Evolutionary conservation across 177 flowering plant genomes (phyloP).

Genomic region (Vitis hybrid): DNA sequence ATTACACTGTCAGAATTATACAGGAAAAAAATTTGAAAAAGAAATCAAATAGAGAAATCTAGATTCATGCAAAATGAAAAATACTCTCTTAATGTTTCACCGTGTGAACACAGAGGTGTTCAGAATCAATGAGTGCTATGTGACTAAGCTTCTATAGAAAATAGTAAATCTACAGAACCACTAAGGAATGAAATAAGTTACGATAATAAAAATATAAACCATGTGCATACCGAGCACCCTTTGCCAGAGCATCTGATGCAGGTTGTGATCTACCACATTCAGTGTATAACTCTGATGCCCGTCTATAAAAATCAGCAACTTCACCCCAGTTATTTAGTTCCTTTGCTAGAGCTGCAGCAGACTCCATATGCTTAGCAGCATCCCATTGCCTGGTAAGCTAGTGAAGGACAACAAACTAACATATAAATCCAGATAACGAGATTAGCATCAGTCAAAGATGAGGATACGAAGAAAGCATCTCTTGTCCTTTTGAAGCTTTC

Average conservation of each 20-base stretch:
- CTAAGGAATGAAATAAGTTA: not conserved
- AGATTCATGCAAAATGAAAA: no score
- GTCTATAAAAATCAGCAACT: constrained; percentile 79
- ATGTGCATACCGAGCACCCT: constrained; percentile 80
- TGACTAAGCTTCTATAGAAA: not conserved
- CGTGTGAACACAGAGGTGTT: not conserved
- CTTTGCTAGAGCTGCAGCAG: constrained; percentile 82
- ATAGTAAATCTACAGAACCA: not conserved
- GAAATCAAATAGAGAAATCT: no score
- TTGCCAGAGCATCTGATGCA: constrained; percentile 92
- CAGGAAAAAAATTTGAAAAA: not conserved
- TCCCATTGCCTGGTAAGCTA: constrained; percentile 80
- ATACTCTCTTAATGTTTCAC: not conserved
- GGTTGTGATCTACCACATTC: constrained; percentile 92
- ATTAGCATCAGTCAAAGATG: constrained; percentile 1
- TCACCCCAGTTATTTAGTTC: constrained; percentile 76
- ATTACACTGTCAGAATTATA: not conserved
- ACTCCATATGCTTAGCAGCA: constrained; percentile 98
- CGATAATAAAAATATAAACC: not conserved
- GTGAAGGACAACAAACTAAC: constrained; percentile 38
- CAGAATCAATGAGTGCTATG: not conserved
- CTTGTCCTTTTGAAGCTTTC: constrained; percentile 94
- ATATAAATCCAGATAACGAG: not conserved
- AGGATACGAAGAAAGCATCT: constrained; percentile 97
- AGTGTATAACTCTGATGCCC: constrained; percentile 73